Evolutionary conservation across 306 rosid genomes (phyloP).

Genomic region (Ammopiptanthus mongolicus): DNA sequence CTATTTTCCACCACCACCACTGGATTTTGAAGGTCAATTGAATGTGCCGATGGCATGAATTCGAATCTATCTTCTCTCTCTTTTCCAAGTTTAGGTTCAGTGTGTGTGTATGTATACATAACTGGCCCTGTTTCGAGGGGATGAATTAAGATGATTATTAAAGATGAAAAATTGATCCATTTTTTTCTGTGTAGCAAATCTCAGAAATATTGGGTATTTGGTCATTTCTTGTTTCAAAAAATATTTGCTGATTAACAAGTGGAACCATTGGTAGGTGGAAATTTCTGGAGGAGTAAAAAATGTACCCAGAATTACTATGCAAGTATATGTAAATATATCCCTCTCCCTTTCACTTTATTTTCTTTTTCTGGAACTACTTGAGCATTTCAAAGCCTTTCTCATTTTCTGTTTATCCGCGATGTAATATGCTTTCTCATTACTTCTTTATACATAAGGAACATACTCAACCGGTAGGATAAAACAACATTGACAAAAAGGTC

Average conservation of each 20-base stretch:
- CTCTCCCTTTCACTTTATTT: neutral
- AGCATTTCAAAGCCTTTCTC: neutral
- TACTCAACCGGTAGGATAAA: neutral
- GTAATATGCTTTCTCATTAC: neutral
- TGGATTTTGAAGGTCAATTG: neutral
- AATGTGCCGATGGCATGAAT: neutral
- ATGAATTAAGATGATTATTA: neutral
- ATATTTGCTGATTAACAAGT: neutral
- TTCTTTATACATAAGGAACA: neutral
- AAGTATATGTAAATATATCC: neutral
- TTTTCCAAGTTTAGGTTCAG: neutral
- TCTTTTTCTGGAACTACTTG: neutral
- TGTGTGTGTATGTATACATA: too few relatives aligned
- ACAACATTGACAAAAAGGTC: neutral
- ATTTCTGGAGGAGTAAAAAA: conserved; percentile 33
- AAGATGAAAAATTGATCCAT: neutral
- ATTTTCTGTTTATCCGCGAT: neutral
- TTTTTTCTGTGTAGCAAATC: neutral
- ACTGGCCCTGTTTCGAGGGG: neutral
- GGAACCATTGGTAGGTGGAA: conserved; percentile 32
- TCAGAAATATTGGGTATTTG: neutral
- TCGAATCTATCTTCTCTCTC: neutral
- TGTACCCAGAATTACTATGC: neutral
- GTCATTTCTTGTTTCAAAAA: neutral
- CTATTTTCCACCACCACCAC: neutral